phyloP scores from a whole-genome alignment of 2,329 filamentous ascomycete genomes.

The Aschersonia sp. region DNA sequence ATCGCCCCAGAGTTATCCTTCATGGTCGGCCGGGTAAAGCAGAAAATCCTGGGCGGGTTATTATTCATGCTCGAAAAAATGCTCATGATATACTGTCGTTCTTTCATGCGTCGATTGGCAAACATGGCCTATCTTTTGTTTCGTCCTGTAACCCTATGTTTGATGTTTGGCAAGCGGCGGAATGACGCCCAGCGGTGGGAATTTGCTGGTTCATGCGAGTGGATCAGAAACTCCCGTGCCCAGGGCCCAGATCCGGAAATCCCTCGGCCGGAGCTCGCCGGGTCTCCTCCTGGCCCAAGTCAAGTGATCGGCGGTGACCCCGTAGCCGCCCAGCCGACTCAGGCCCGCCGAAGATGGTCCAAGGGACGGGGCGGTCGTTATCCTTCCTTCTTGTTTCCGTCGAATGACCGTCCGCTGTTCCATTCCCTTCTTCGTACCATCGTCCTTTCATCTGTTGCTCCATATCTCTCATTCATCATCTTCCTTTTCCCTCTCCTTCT shows the following conservation, averaged over 20 bases:
- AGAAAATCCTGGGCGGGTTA: neutral
- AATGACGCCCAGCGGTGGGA: neutral
- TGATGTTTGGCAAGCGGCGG: neutral
- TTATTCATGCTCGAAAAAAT: neutral
- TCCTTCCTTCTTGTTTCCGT: no score
- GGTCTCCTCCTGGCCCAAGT: neutral
- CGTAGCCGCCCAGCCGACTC: neutral
- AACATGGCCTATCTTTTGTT: neutral
- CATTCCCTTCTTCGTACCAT: no score
- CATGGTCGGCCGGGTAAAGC: neutral
- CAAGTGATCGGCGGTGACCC: neutral
- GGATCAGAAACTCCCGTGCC: neutral
- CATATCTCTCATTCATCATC: no score
- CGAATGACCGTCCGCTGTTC: no score
- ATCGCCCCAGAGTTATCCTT: no score
- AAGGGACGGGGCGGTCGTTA: no score
- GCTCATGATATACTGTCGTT: neutral
- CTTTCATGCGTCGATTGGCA: neutral
- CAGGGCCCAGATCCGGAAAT: neutral
- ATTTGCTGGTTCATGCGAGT: neutral
- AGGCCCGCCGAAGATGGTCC: neutral
- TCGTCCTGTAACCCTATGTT: neutral
- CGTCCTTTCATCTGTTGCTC: no score
- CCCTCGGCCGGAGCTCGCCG: constrained; percentile 1
- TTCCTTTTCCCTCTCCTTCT: neutral